Percentiles rank a stretch among this genome's conserved stretches.
These are phyloP conservation scores for Taiozyma sp. DNA, from an alignment of 1,139 yeast genomes.

Conservation along the genomic window DNA sequence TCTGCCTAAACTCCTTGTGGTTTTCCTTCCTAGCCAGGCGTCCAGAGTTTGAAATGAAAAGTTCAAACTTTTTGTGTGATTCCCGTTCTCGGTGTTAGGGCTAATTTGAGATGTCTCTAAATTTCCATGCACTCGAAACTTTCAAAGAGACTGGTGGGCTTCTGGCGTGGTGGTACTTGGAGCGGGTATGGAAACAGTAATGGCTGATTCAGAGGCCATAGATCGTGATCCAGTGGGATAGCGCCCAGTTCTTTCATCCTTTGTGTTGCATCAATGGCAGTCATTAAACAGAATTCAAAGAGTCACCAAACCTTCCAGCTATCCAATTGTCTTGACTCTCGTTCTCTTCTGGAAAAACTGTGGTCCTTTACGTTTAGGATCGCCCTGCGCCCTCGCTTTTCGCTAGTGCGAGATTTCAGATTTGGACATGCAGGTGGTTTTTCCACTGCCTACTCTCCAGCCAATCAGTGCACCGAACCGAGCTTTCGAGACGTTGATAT, in stretches of 20 bases:
- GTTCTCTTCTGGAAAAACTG: neutral
- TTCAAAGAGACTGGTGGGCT: no score
- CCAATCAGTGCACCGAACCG: neutral
- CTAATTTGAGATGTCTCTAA: neutral
- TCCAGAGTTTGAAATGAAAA: neutral
- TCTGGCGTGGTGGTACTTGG: no score
- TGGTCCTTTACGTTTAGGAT: neutral
- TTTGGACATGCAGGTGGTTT: neutral
- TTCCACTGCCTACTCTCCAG: neutral
- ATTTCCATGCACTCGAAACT: neutral
- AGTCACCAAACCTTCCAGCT: neutral
- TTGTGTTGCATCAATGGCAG: no score
- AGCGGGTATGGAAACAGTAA: no score
- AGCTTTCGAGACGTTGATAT: neutral
- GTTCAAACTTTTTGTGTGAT: neutral
- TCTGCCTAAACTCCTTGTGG: neutral
- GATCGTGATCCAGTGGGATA: no score
- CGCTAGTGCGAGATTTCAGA: neutral
- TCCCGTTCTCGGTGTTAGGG: neutral
- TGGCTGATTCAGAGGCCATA: no score
- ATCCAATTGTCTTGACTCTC: neutral
- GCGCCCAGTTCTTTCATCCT: no score
- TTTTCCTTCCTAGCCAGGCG: neutral
- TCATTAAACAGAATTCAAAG: no score
- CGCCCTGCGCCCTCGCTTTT: neutral